Conservation (phyloP, 768 basidiomycete species). For the Serendipita sp. region DNA sequence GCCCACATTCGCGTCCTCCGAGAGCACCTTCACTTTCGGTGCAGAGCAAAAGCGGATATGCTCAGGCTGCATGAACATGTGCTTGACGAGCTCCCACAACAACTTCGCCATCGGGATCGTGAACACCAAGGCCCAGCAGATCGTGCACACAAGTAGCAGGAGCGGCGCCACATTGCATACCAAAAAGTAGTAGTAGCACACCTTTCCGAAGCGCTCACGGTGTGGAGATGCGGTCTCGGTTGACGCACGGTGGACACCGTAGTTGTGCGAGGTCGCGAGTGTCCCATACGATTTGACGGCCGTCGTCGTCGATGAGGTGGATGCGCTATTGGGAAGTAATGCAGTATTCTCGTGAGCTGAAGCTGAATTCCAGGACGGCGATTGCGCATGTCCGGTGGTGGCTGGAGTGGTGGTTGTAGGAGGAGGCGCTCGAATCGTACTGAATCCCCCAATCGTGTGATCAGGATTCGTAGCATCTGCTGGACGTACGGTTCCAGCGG, state of each 20-base stretch:
- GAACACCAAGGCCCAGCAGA: conserved; percentile 92
- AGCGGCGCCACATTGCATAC: conserved; percentile 69
- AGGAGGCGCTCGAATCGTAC: conserved; percentile 12
- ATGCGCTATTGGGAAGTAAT: conserved; percentile 16
- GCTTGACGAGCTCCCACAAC: conserved; percentile 83
- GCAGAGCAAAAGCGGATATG: conserved; percentile 87
- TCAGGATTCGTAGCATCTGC: conserved; percentile 11
- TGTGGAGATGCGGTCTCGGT: neutral
- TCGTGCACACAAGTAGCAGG: conserved; percentile 70
- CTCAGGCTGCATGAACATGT: conserved; percentile 64
- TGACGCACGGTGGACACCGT: neutral
- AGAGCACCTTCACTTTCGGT: conserved; percentile 50
- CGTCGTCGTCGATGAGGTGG: neutral
- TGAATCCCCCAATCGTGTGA: conserved; percentile 22
- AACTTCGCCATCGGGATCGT: conserved; percentile 98
- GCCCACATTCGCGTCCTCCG: conserved; percentile 16
- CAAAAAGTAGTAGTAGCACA: conserved; percentile 72
- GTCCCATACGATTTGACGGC: conserved; percentile 51
- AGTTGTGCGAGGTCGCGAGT: conserved; percentile 1
- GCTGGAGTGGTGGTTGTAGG: too few species aligned
- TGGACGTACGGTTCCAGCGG: conserved; percentile 20
- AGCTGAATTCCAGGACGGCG: conserved; percentile 30
- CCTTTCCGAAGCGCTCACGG: conserved; percentile 34
- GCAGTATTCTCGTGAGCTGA: conserved; percentile 18
- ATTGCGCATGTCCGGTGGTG: conserved; percentile 22